Evolutionary conservation across 306 rosid genomes (phyloP), one percentile per base, ranked within the genome.

Genomic region (Erythrophleum fordii): DNA sequence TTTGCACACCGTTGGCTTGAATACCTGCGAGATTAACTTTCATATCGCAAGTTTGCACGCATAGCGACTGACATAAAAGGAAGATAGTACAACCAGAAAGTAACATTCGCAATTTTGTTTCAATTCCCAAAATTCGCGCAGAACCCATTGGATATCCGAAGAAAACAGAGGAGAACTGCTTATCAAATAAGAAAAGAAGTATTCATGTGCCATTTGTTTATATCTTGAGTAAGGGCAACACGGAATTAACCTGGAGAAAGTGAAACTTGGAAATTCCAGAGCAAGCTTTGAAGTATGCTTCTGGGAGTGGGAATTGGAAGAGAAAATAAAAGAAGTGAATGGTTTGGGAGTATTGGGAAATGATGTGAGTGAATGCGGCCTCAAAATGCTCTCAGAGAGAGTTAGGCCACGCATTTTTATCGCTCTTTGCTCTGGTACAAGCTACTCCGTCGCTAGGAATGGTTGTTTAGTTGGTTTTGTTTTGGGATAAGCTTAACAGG

Each of bases 381-480:
- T 81, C 67, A 78, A 35, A 14, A 87, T 68, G 55, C 80, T 79
- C 69, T 86, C 86, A 5, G 85, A 75, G 87, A 89, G 88, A 77
- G 84, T 77, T n/a, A 73, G 53, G 89, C 81, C 73, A 51, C 84
- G 91, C 99, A 93, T 91, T 69, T 81, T 80, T 73, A 37, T 51
- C 11, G n/a, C 34, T 20, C 26, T 1, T 13, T 35, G 26, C 26
- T 65, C 46, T 18, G 48, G 16, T 3, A 41, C 31, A 12, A 45
- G 44, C 48, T 65, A 4, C 71, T 65, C 17, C 35, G 39, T 39
- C 52, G 6, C 35, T 0, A 13, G 20, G 16, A 42, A 42, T 22
- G 53, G 2, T 11, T 22, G 53, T 23, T 2, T 41, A 10, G 51
- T 20, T 39, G 49, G 49, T 18, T 34, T 35, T 37, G 11, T 37